Evolutionary conservation across 768 basidiomycete genomes (phyloP), one percentile per base, ranked within the genome.

Genomic region (Jaapia argillacea): DNA sequence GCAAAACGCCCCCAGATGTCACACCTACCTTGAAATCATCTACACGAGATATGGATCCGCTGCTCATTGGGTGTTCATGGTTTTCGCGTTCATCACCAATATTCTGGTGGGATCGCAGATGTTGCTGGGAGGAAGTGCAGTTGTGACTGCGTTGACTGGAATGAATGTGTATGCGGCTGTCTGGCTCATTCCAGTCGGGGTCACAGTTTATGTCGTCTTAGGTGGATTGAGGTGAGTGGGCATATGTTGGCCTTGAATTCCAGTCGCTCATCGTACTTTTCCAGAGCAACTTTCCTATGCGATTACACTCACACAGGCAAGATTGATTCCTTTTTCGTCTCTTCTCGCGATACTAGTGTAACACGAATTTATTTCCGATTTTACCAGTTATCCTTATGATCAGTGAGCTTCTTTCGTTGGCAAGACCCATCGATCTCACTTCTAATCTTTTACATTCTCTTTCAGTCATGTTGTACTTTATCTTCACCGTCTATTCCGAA

Each of bases 181-280:
- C 27, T 63, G 65, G 52, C 55, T 70, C 12, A 60, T 69, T n/a
- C 67, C 68, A 1, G 45, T 68, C 4, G 64, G 62, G 5, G 66
- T 69, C 18, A 58, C 57, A 20, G 53, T 63, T 23, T 69, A 70
- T 47, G 63, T 63, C 20, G 54, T 61, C 33, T 45, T 59, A 13
- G 58, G 60, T 33, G 64, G 61, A 33, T 10, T 10, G 10, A 16
- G 16, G 28, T 33, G 16, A 16, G 10, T 33, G 28, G 28, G 16
- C 16, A 33, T 33, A 33, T 33, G 28, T 10, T 16, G 16, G 10
- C 16, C 10, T 10, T 33, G 10, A 10, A 16, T 33, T 33, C 10
- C 10, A 10, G 16, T 16, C 10, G 28, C 16, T 33, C 10, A 33
- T 10, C 10, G 10, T 16, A 33, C 28, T 16, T 33, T 33, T 16